These are phyloP conservation scores for Talaromyces nanjingensis DNA, from an alignment of 495 filamentous ascomycete species.

Conservation along the genomic window DNA sequence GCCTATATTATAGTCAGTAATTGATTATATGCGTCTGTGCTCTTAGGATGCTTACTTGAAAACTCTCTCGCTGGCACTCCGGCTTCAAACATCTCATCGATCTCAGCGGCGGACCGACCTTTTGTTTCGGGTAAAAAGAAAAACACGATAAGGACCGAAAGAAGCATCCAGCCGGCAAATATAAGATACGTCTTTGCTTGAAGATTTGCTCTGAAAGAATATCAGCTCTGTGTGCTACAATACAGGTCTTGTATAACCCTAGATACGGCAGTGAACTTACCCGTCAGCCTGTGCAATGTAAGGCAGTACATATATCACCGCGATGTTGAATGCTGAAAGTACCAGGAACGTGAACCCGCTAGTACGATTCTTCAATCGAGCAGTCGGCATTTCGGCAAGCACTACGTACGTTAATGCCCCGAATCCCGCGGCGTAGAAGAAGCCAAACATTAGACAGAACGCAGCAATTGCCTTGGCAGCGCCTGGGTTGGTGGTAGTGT, in stretches of 20 bases:
- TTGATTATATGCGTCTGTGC: not conserved
- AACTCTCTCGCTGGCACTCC: constrained; percentile 25
- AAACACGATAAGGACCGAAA: not conserved
- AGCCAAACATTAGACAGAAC: constrained; percentile 1
- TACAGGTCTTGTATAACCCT: not conserved
- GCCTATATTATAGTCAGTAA: no score
- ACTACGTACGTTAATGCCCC: not conserved
- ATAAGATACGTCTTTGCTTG: no score
- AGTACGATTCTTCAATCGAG: no score
- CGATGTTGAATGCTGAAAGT: no score
- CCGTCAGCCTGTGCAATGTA: not conserved
- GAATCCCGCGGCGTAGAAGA: constrained; percentile 12
- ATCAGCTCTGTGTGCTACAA: not conserved
- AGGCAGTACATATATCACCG: not conserved
- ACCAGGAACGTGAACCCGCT: no score
- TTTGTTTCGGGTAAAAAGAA: constrained; percentile 50
- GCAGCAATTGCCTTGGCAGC: not conserved
- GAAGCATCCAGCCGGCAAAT: no score
- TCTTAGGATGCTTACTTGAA: not conserved
- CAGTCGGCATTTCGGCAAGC: no score
- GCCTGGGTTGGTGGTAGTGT: not conserved
- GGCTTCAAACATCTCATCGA: constrained; percentile 43
- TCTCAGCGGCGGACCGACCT: constrained; percentile 42
- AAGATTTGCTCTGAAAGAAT: not conserved
- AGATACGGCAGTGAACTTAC: not conserved